Evolutionary conservation across 2,329 filamentous ascomycete genomes (phyloP), one percentile per base, ranked within the genome.

Genomic region (Thelonectria blattea): DNA sequence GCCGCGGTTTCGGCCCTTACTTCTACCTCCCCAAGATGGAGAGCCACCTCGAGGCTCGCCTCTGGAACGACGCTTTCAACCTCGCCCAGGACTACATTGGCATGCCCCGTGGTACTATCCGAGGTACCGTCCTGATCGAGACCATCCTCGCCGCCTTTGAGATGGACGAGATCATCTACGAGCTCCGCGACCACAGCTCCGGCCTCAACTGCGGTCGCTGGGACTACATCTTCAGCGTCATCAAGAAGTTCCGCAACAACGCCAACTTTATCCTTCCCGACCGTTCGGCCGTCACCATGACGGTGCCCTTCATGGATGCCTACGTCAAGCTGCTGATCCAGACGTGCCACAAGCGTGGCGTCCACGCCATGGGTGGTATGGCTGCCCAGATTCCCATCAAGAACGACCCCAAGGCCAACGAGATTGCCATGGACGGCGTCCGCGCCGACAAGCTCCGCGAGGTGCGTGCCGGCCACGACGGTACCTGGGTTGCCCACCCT

Each of bases 141-240:
- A 98, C 95, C 58, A 98, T 99, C 77, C 86, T 94, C 45, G 95
- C 95, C 43, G 95, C 94, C 15, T 99, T 99, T 73, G 95, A 99
- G 85, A 99, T 99, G 95, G 95, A 99, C 72, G 95, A 99, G 88
- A 98, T 99, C 80, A 98, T 99, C 80, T 99, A 97, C 79, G 95
- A 98, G 83, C 89, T 99, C 68, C 91, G 95, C 62, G 94, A 98
- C 75, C 95, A 99, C 84, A 94, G 90, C 77, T 91, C 94, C 7
- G 95, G 95, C 49, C 87, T 99, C 73, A 99, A 99, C 88, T 98
- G 95, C 79, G 95, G 95, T 66, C 91, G 95, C 69, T 99, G 95
- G 95, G 95, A 99, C 76, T 99, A 99, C 85, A 98, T 99, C 81
- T 99, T 99, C 85, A 95, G 91, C 77, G 92, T 94, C 74, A 98